phyloP scores from a whole-genome alignment of 108 stramenopile species.

The Conticribra guillardii region DNA sequence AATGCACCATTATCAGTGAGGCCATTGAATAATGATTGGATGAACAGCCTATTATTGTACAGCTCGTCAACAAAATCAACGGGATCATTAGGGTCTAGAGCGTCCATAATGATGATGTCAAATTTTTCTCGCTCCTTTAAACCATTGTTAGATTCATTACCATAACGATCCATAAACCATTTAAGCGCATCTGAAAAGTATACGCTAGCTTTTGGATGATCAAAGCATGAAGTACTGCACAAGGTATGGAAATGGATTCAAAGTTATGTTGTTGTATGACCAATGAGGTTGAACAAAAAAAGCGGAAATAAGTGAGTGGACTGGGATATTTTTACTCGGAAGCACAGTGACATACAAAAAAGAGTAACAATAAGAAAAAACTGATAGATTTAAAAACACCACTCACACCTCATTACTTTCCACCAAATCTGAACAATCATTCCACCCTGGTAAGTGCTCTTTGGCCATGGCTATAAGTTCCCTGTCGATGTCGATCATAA shows the following conservation, averaged over 20 bases:
- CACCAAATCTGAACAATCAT: slow-evolving; percentile 64
- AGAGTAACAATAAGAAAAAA: too few species aligned
- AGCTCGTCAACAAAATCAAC: slow-evolving; percentile 50
- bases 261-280: too few species aligned
- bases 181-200: slow-evolving; percentile 42
- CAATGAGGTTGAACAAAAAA: too few species aligned
- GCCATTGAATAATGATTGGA: slow-evolving; percentile 54
- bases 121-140: slow-evolving; percentile 43
- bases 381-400: too few species aligned
- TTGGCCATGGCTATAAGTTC: slow-evolving; percentile 68
- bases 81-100: slow-evolving; percentile 53
- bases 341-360: too few species aligned
- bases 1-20: slow-evolving; percentile 62
- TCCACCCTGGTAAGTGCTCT: slow-evolving; percentile 67
- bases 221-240: slow-evolving; percentile 79
- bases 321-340: too few species aligned
- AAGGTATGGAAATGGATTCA: too few species aligned
- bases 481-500: slow-evolving; percentile 92
- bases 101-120: slow-evolving; percentile 63
- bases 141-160: slow-evolving; percentile 40
- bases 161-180: slow-evolving; percentile 57
- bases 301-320: too few species aligned
- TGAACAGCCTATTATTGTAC: slow-evolving; percentile 49
- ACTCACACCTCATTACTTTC: slow-evolving; percentile 34
- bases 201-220: slow-evolving; percentile 63